Evolutionary conservation across 2,329 filamentous ascomycete genomes (phyloP).

Genomic region (Colletotrichum paranaense): DNA sequence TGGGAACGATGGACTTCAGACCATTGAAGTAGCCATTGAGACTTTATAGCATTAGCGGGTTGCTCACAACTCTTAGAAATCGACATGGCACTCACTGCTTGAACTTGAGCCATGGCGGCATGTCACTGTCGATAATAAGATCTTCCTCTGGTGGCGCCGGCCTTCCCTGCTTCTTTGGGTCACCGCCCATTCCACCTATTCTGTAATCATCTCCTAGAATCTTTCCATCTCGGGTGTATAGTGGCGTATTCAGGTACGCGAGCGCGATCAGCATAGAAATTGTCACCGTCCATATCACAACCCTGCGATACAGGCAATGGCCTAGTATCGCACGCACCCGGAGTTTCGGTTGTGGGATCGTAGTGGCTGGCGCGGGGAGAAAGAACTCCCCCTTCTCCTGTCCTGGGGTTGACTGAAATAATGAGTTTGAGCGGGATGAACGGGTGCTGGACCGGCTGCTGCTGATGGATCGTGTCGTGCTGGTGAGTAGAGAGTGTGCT

Average conservation of each 20-base stretch:
- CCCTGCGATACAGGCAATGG: slow-evolving; percentile 63
- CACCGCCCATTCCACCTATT: slow-evolving; percentile 23
- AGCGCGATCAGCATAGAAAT: slow-evolving; percentile 54
- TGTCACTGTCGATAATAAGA: slow-evolving; percentile 41
- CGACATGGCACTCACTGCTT: slow-evolving; percentile 51
- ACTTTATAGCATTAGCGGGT: slow-evolving; percentile 55
- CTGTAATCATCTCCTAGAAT: slow-evolving; percentile 37
- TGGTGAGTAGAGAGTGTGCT: slow-evolving; percentile 36
- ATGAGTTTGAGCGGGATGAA: slow-evolving; percentile 36
- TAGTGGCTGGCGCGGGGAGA: slow-evolving; percentile 32
- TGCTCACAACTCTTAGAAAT: background rate
- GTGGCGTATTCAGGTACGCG: slow-evolving; percentile 50
- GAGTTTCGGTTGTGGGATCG: slow-evolving; percentile 45
- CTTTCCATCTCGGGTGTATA: slow-evolving; percentile 38
- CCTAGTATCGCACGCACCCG: slow-evolving; percentile 59
- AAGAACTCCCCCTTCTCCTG: slow-evolving; percentile 35
- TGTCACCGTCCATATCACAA: slow-evolving; percentile 62
- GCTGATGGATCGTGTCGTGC: slow-evolving; percentile 34
- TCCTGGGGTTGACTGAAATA: slow-evolving; percentile 16
- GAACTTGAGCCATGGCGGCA: slow-evolving; percentile 53
- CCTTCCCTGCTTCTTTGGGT: slow-evolving; percentile 35
- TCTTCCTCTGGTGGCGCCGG: slow-evolving; percentile 53
- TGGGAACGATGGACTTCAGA: slow-evolving; percentile 75
- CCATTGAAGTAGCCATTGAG: slow-evolving; percentile 86
- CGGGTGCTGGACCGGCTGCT: slow-evolving; percentile 35